Evolutionary conservation across 1,284 basidiomycete genomes (phyloP).

Genomic region (Rhodotorula sp.): DNA sequence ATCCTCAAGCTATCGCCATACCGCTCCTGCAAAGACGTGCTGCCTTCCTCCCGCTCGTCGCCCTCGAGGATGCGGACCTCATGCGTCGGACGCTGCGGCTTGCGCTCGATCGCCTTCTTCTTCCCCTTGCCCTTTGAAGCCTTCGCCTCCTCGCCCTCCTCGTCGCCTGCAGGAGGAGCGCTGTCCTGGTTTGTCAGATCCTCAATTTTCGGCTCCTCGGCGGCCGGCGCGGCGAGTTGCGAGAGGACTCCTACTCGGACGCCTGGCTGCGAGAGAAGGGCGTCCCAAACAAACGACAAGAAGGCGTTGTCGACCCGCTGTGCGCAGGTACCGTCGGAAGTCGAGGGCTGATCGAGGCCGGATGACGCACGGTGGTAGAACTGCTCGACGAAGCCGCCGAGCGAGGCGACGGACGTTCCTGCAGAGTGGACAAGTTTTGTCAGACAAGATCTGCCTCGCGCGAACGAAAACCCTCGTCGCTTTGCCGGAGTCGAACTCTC

Average conservation of each 20-base stretch:
- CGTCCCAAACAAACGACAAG: slow-evolving; percentile 73
- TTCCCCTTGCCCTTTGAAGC: slow-evolving; percentile 50
- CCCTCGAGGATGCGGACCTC: slow-evolving; percentile 59
- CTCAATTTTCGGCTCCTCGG: not conserved
- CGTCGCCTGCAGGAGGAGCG: not conserved
- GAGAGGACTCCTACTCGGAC: slow-evolving; percentile 20
- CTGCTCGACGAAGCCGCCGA: slow-evolving; percentile 15
- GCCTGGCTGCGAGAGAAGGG: slow-evolving; percentile 58
- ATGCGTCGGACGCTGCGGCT: slow-evolving; percentile 42
- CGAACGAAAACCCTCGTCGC: not conserved
- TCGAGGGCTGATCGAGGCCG: not conserved
- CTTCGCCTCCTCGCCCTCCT: not conserved
- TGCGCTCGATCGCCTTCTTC: slow-evolving; percentile 41
- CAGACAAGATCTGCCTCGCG: too few species aligned
- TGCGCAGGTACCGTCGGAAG: not conserved
- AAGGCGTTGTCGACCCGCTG: slow-evolving; percentile 63
- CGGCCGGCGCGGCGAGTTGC: slow-evolving; percentile 2
- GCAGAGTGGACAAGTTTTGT: not conserved
- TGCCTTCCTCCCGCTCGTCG: slow-evolving; percentile 52
- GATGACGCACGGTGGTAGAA: slow-evolving; percentile 14
- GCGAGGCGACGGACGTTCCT: slow-evolving; percentile 12
- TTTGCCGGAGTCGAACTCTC: not conserved
- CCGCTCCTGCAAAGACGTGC: slow-evolving; percentile 54
- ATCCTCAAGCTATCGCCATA: slow-evolving; percentile 61
- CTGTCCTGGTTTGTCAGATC: slow-evolving; percentile 8